phyloP scores from a whole-genome alignment of 2,329 filamentous ascomycete genomes.

The Geosmithia morbida region DNA sequence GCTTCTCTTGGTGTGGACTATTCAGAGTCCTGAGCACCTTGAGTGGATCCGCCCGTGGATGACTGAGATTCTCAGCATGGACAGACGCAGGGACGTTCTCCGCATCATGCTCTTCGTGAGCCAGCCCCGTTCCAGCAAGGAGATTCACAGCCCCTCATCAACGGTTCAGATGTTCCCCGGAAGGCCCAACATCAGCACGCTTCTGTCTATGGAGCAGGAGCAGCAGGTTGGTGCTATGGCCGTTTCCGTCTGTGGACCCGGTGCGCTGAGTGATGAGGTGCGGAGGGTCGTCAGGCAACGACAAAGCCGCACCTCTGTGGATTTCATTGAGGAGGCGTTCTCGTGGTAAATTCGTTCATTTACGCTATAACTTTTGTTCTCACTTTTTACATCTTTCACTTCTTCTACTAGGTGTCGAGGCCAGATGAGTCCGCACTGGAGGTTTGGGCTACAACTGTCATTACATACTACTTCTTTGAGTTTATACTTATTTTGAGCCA shows the following conservation, averaged over 20 bases:
- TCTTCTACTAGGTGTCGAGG: background rate
- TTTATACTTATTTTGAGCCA: background rate
- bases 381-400: background rate
- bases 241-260: constrained; percentile 62
- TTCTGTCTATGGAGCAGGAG: constrained; percentile 61
- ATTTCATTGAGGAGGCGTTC: constrained; percentile 72
- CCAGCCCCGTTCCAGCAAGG: constrained; percentile 59
- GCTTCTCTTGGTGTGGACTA: constrained; percentile 64
- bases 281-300: constrained; percentile 49
- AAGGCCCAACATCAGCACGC: constrained; percentile 57
- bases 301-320: constrained; percentile 51
- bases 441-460: background rate
- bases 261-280: constrained; percentile 62
- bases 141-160: constrained; percentile 63
- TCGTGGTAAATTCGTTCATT: constrained; percentile 27
- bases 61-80: constrained; percentile 65
- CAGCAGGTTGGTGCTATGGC: constrained; percentile 60
- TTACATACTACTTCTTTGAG: background rate
- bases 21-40: constrained; percentile 65
- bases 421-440: background rate
- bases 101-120: constrained; percentile 70
- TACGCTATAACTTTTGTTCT: no score
- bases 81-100: constrained; percentile 56
- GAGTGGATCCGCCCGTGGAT: constrained; percentile 79
- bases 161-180: constrained; percentile 80